phyloP scores from a whole-genome alignment of 306 rosid species.

The Cucurbita moschata region DNA sequence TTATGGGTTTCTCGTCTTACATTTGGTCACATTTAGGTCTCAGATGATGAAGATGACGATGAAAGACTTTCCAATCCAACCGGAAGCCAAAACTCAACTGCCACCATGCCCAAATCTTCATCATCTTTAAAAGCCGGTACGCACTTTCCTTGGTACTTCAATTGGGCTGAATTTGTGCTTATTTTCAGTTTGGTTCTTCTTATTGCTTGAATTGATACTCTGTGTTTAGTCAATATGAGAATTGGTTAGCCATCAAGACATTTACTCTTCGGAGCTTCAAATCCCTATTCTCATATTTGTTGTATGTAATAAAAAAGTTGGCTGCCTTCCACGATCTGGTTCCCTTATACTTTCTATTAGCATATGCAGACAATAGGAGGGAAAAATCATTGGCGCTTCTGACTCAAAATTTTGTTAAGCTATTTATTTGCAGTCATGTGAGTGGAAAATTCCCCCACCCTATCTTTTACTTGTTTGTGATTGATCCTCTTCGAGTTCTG shows the following conservation, averaged over 20 bases:
- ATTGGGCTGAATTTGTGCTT: not conserved
- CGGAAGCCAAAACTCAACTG: slow-evolving; percentile 11
- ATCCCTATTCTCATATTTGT: not conserved
- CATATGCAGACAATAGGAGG: slow-evolving; percentile 25
- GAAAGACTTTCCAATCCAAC: slow-evolving; percentile 9
- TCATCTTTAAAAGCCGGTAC: slow-evolving; percentile 12
- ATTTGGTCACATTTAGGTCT: slow-evolving; percentile 24
- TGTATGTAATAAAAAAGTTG: not conserved
- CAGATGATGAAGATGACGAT: slow-evolving; percentile 17
- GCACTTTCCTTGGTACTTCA: not conserved
- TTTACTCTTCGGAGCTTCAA: not conserved
- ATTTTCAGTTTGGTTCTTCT: not conserved
- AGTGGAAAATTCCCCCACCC: not conserved
- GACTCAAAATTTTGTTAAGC: slow-evolving; percentile 41
- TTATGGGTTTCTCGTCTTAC: not conserved
- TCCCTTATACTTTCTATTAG: not conserved
- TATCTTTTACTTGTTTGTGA: not conserved
- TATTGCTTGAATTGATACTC: not conserved
- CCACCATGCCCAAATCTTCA: slow-evolving; percentile 4
- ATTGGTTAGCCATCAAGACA: not conserved
- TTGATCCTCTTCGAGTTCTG: not conserved
- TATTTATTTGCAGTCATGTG: slow-evolving; percentile 39
- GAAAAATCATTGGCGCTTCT: slow-evolving; percentile 44
- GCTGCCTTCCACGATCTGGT: not conserved
- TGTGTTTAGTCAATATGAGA: not conserved